A percentile compares a stretch with the other conserved stretches of the same genome.
Evolutionary conservation across 768 basidiomycete species (phyloP).

Genomic region (Omphalotus guepiniiformis): DNA sequence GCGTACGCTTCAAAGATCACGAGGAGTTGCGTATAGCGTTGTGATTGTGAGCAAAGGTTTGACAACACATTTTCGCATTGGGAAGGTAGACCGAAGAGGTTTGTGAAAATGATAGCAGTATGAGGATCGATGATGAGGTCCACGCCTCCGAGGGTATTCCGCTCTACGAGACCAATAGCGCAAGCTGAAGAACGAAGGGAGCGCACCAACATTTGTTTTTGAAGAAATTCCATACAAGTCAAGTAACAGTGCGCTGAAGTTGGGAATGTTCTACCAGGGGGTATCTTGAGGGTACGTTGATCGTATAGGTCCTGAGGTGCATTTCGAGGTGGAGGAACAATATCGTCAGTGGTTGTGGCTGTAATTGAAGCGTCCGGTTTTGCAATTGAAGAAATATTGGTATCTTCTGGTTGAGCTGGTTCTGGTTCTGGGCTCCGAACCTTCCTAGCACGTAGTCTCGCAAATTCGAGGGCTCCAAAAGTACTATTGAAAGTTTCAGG

Average conservation of each 20-base stretch:
- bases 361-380: neutral
- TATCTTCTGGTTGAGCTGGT: neutral
- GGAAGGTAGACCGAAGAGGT: constrained; percentile 45
- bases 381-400: neutral
- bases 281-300: constrained; percentile 40
- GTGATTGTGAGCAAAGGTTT: constrained; percentile 52
- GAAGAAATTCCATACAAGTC: constrained; percentile 63
- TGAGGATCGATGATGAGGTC: constrained; percentile 68
- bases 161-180: constrained; percentile 58
- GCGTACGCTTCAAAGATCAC: constrained; percentile 70
- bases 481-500: constrained; percentile 25
- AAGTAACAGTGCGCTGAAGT: constrained; percentile 54
- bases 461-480: constrained; percentile 33
- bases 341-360: neutral
- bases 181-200: constrained; percentile 41
- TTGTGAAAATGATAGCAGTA: constrained; percentile 21
- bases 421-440: constrained; percentile 16
- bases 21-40: constrained; percentile 52
- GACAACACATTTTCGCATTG: constrained; percentile 40
- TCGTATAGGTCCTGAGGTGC: constrained; percentile 41
- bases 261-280: constrained; percentile 28
- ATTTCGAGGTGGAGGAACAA: constrained; percentile 12
- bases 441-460: constrained; percentile 35
- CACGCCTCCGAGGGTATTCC: constrained; percentile 51
- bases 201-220: constrained; percentile 58